A percentile compares a stretch with the other conserved stretches of the same genome.
These are phyloP conservation scores for Mycena albidolilacea DNA, from an alignment of 768 basidiomycete genomes.

Conservation along the genomic window DNA sequence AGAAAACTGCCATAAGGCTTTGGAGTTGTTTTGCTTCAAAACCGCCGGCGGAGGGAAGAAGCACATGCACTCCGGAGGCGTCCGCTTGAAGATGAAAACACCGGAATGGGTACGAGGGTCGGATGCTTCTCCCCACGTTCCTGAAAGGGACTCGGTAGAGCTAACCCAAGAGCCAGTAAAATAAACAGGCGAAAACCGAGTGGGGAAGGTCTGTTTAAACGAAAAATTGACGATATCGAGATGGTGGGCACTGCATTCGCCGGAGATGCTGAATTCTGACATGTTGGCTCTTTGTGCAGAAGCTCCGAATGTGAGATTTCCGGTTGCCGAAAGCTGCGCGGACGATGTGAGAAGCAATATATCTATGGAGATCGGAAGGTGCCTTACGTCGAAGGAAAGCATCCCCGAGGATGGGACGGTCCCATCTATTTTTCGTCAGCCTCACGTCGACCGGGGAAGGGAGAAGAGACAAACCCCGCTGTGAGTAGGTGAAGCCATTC, in stretches of 20 bases:
- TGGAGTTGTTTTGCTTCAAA: conserved; percentile 43
- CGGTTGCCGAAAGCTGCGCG: conserved; percentile 27
- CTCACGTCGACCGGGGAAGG: not conserved
- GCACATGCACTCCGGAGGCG: conserved; percentile 41
- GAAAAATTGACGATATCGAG: conserved; percentile 28
- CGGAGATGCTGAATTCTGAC: conserved; percentile 38
- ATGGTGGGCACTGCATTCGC: conserved; percentile 32
- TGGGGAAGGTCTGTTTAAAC: conserved; percentile 37
- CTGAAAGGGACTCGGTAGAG: conserved; percentile 28
- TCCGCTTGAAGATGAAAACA: conserved; percentile 47
- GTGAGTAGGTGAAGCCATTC: conserved; percentile 38
- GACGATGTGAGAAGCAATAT: not conserved
- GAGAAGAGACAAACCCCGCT: not conserved
- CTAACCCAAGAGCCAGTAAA: conserved; percentile 34
- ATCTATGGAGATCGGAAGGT: not conserved
- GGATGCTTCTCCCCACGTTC: conserved; percentile 37
- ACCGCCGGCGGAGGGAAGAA: conserved; percentile 46
- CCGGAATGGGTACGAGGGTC: conserved; percentile 33
- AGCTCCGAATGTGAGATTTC: conserved; percentile 28
- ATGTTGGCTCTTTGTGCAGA: conserved; percentile 35
- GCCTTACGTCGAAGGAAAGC: conserved; percentile 37
- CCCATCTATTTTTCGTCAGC: not conserved
- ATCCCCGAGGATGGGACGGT: conserved; percentile 37
- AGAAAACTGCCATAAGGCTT: conserved; percentile 51
- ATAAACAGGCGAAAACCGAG: conserved; percentile 32